phyloP scores from a whole-genome alignment of 768 basidiomycete genomes.

The Kwoniella botswanensis region DNA sequence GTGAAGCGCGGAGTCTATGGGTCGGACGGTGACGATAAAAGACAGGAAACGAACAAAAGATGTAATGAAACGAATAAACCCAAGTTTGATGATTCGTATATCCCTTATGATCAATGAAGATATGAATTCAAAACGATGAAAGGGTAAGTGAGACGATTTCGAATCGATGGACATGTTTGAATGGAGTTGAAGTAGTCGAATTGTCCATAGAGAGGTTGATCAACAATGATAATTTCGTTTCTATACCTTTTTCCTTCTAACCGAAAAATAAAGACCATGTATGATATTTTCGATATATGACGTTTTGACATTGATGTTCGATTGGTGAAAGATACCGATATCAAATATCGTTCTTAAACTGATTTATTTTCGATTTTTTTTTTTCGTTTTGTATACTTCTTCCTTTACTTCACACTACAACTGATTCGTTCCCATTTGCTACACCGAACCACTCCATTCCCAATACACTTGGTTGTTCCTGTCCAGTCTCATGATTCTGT shows the following conservation, averaged over 20 bases:
- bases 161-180: not conserved
- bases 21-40: not conserved
- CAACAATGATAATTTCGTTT: not conserved
- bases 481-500: not conserved
- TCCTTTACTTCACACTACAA: slow-evolving; percentile 12
- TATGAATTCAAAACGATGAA: too few relatives aligned
- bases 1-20: slow-evolving; percentile 30
- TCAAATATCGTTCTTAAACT: not conserved
- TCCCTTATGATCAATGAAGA: too few relatives aligned
- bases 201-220: not conserved
- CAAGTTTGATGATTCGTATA: not conserved
- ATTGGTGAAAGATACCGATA: not conserved
- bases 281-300: not conserved
- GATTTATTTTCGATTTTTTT: not conserved
- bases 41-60: too few relatives aligned
- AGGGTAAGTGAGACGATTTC: not conserved
- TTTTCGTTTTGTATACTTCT: not conserved
- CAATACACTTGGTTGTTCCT: slow-evolving; percentile 12
- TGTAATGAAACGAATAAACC: not conserved
- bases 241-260: not conserved
- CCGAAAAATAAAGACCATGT: not conserved
- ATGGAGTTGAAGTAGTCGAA: too few relatives aligned
- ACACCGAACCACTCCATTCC: slow-evolving; percentile 27
- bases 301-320: not conserved
- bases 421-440: not conserved